A percentile compares a stretch with the other conserved stretches of the same genome.
Conservation (phyloP, 73 alveolate species). For the Stentor coeruleus region DNA sequence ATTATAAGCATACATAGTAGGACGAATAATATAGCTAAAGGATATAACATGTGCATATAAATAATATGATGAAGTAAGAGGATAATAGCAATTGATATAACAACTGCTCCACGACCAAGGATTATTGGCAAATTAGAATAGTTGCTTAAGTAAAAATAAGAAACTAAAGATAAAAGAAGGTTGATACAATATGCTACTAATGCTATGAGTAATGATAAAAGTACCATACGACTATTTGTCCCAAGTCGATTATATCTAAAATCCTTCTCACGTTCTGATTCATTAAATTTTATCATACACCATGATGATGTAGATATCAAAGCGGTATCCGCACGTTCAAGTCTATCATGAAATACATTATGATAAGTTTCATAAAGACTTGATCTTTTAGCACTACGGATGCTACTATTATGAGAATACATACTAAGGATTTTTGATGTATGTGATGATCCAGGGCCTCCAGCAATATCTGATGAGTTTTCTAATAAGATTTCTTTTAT, state of each 20-base stretch:
- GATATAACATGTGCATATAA: neutral
- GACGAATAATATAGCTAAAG: neutral
- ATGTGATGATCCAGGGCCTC: neutral
- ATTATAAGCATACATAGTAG: neutral
- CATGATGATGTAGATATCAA: neutral
- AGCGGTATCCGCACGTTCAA: neutral
- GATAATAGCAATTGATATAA: neutral
- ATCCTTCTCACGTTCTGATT: neutral
- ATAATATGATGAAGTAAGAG: neutral
- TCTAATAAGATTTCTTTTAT: neutral
- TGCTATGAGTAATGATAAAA: neutral
- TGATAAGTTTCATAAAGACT: neutral
- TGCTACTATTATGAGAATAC: neutral
- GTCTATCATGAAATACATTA: no score
- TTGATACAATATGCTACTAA: neutral
- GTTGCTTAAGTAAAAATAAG: neutral
- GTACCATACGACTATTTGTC: neutral
- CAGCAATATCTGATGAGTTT: constrained; percentile 1
- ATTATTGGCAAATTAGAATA: neutral
- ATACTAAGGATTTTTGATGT: no score
- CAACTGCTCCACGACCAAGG: neutral
- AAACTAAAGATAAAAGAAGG: neutral
- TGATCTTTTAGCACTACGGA: neutral
- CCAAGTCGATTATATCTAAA: neutral
- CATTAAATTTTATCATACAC: neutral